Base-by-base conservation (phyloP, 225 moss, liverwort and hornwort species). In the Rhytidiadelphus loreus region DNA sequence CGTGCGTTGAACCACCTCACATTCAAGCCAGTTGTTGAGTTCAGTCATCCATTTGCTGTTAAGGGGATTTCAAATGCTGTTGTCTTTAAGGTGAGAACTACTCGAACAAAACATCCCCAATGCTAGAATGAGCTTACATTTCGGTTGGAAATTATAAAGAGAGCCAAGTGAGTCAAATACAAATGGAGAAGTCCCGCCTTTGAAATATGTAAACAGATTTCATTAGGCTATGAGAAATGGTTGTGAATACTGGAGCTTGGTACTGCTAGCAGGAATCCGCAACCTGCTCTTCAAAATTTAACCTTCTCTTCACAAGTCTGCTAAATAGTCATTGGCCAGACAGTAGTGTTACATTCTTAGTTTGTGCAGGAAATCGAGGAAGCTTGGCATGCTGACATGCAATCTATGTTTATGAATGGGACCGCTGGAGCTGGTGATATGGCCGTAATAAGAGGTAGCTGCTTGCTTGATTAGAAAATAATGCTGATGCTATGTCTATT, bases 1-100 rank as follows among this genome's bases (percentile, higher is more conserved):
- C 92, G 97, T 73, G 97, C 94, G 77, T 91, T 97, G 83, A 96
- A 95, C 77, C 91, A 96, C 89, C 95, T 96, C 71, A 97, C 96
- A 24, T 95, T 95, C 90, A 96, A 93, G 90, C 95, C 95, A 80
- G 93, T 96, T 44, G 96, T 91, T 53, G 96, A 97, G 90, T 96
- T 96, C 90, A 85, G 91, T 82, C 97, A 97, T 85, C 93, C 96
- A 66, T 91, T 90, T 85, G 92, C 91, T 68, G 91, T 96, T 59
- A 95, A 95, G 90, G 95, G 95, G 19, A 91, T 96, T 48, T 94
- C 92, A 63, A 94, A 93, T 85, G 94, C 96, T 55, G 96, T 96
- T 52, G 93, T 96, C 52, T 97, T 96, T 59, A 97, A 97, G 97
- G 97, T 96, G 88, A 87, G 80, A 57, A 66, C 50, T 64, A 70